Conservation (phyloP, 495 filamentous ascomycete genomes). For the Xylaria castorea region DNA sequence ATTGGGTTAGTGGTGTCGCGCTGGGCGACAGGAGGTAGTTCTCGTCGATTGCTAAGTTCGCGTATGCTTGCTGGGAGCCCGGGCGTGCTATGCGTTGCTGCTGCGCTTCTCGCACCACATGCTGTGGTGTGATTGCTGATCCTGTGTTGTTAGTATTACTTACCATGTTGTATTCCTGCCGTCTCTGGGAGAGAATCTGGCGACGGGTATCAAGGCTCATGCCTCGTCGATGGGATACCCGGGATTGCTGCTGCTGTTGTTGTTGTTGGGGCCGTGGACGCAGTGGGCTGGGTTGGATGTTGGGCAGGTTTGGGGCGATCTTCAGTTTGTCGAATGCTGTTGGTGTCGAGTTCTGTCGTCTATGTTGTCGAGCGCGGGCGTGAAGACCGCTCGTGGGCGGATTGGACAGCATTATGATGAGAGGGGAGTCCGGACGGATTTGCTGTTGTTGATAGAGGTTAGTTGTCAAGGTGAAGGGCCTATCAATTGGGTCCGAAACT, state of each 20-base stretch:
- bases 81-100: constrained; percentile 73
- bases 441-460: constrained; percentile 53
- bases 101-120: constrained; percentile 75
- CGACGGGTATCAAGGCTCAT: constrained; percentile 77
- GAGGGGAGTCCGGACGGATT: constrained; percentile 65
- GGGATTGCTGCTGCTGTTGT: constrained; percentile 46
- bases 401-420: constrained; percentile 79
- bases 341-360: constrained; percentile 89
- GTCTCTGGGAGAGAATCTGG: constrained; percentile 54
- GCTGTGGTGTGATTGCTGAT: constrained; percentile 62
- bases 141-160: constrained; percentile 67
- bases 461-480: constrained; percentile 49
- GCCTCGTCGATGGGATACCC: constrained; percentile 72
- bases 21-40: constrained; percentile 56
- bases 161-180: constrained; percentile 61
- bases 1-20: constrained; percentile 53
- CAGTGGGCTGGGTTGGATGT: constrained; percentile 49
- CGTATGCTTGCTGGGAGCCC: constrained; percentile 53
- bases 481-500: constrained; percentile 64
- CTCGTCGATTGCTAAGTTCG: constrained; percentile 44
- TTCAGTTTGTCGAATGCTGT: constrained; percentile 72
- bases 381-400: constrained; percentile 65
- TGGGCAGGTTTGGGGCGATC: constrained; percentile 64
- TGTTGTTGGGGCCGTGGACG: constrained; percentile 37
- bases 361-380: constrained; percentile 74